Evolutionary conservation across 345 rosid species (phyloP), one percentile per base, ranked within the genome.

Genomic region (Durio zibethinus): DNA sequence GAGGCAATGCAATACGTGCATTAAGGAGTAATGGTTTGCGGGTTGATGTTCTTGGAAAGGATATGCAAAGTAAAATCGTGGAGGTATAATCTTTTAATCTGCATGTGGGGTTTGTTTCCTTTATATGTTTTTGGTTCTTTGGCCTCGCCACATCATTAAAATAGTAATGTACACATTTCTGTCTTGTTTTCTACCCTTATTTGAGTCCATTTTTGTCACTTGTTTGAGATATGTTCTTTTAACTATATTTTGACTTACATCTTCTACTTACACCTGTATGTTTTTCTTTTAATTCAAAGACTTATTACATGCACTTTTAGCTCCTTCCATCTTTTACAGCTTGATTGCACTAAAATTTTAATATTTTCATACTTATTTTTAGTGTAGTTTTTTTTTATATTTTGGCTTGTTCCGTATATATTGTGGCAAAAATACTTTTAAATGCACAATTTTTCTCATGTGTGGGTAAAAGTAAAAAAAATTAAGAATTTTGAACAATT

Each of bases 1-100:
- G 94, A 82, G 98, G 99, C 57, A 85, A 87, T 79, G 92, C 98
- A 23, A 73, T 96, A 33, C 92, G 92, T 76, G 86, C 89, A 15
- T 63, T 96, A 15, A 90, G 97, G 80, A 88, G 89, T 83, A 90
- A 90, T 47, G 94, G 94, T 10, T 69, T 93, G 87, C 91, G 82
- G 79, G 98, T 96, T 47, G 92, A 93, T 87, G 94, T 96, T 85
- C 86, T 96, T 65, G 98, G 98, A 57, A 98, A 96, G 79, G 97
- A 96, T 84, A 85, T 90, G 63, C 87, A 82, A 43, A 92, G 94
- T 76, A 92, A 92, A 88, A 68, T 82, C 67, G 78, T 92, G 10
- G 94, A 96, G 97, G 98, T 95, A 85, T 59, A 43, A 50, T 65
- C n/a, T 35, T 61, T 36, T 77, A 71, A 67, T 29, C 57, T 61